Evolutionary conservation across 176 grass and related monocot species (phyloP), one percentile per base, ranked within the genome.

Genomic region (Musa acuminata): DNA sequence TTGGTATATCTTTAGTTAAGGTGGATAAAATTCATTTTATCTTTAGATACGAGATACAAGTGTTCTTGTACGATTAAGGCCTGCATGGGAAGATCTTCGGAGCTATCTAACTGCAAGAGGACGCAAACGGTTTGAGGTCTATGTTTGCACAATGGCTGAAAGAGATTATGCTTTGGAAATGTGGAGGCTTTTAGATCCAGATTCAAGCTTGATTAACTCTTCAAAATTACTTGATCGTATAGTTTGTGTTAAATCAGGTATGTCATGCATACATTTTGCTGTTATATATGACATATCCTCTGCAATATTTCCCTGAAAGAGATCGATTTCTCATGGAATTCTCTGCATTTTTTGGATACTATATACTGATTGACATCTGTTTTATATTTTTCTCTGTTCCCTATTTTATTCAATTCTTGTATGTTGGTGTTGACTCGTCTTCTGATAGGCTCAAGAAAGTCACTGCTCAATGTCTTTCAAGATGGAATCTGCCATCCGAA

Each of bases 111-210:
- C 83, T 80, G 95, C 95, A 51, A 91, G 75, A 89, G 90, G 95
- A 19, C 95, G 95, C 72, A 99, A 94, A 71, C 84, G 95, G 52
- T 99, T 99, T 89, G 95, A 99, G 84, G 95, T 99, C 26, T 99
- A 89, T 80, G 95, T 94, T 73, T 99, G 95, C 80, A 99, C 95
- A 48, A 94, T 99, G 95, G 95, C 95, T 43, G 95, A 99, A 81
- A 93, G 95, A 91, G 95, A 99, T 74, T 99, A 99, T 11, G 95
- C 95, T 73, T 83, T 99, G 80, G 95, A 99, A 85, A 99, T 99
- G 90, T 99, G 95, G 95, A 88, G 95, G 71, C 81, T 99, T 43
- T 88, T 99, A 57, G 95, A 99, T 76, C 95, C 95, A 35, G 90
- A 94, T 81, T 91, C 89, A 80, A 99, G 76, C 80, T 78, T 99